phyloP scores from a whole-genome alignment of 2,329 filamentous ascomycete genomes.

The Apiospora marii region DNA sequence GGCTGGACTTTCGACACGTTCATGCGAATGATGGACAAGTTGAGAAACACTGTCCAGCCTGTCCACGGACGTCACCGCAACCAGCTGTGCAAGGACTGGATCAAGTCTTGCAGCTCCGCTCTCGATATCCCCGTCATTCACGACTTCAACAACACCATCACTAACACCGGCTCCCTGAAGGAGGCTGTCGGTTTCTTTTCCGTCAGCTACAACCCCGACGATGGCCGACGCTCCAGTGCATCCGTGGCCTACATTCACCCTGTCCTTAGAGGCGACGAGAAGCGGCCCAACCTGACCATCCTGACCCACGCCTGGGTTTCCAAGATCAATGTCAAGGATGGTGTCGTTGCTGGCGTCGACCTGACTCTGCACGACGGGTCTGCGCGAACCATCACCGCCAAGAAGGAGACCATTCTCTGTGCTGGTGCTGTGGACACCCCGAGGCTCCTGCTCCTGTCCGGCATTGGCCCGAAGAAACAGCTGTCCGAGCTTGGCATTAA shows the following conservation, averaged over 20 bases:
- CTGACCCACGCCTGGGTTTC: slow-evolving; percentile 89
- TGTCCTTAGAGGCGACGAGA: slow-evolving; percentile 83
- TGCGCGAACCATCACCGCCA: slow-evolving; percentile 65
- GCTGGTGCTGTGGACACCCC: slow-evolving; percentile 86
- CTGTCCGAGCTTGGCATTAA: slow-evolving; percentile 61
- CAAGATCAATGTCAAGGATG: slow-evolving; percentile 75
- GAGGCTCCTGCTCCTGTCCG: slow-evolving; percentile 67
- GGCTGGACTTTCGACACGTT: slow-evolving; percentile 90
- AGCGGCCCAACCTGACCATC: slow-evolving; percentile 82
- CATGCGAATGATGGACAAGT: slow-evolving; percentile 80
- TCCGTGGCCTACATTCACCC: slow-evolving; percentile 94
- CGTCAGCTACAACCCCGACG: slow-evolving; percentile 89
- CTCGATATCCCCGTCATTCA: slow-evolving; percentile 81
- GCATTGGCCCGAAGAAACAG: slow-evolving; percentile 62
- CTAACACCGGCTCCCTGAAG: slow-evolving; percentile 73
- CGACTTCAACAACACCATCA: slow-evolving; percentile 89
- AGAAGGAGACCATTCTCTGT: slow-evolving; percentile 79
- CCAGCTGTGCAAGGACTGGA: slow-evolving; percentile 91
- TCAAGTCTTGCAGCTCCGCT: slow-evolving; percentile 79
- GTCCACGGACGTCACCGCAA: slow-evolving; percentile 87
- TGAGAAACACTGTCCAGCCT: slow-evolving; percentile 89
- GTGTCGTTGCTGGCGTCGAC: slow-evolving; percentile 77
- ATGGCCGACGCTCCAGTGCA: slow-evolving; percentile 83
- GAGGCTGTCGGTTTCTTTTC: slow-evolving; percentile 89
- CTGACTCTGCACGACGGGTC: slow-evolving; percentile 65